Base-by-base conservation (phyloP, 768 basidiomycete species). In the Phanerochaete carnosa region DNA sequence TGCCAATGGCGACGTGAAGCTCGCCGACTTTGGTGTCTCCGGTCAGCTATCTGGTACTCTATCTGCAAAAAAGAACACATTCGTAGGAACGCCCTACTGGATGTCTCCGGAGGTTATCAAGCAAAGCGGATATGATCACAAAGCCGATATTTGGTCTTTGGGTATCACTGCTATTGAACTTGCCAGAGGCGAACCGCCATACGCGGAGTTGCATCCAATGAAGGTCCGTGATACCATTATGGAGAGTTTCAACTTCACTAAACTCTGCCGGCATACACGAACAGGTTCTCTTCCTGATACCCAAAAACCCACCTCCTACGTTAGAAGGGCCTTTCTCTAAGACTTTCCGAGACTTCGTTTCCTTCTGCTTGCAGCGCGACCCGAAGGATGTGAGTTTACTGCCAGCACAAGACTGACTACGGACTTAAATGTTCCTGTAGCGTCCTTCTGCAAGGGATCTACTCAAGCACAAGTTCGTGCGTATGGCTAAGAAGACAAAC, bases 41-140 rank as follows among this genome's bases (percentile, higher is more conserved):
- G 97, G 97, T 29, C 97, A 99, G 69, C 81, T 99, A 29, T 95
- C 92, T 23, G 94, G 94, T 2, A 95, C 92, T 1, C 77, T 95
- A 46, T 92, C 90, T 12, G 92, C 92, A 22, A 94, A 94, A 83
- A 95, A 98, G 84, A 98, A 99, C 68, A 99, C 96, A 0, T 98
- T 95, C 71, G 96, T 96, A 32, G 94, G 94, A 29, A 95, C 96
- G 19, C 96, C 96, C 2, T 99, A 98, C 71, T 99, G 97, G 97
- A 99, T 99, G 97, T 94, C 94, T 7, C 97, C 97, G 6, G 97
- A 99, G 71, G 95, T 98, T 25, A 99, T 99, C 79, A 98, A 98
- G 73, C 97, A 99, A 76, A 96, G 94, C 59, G 97, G 97, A 3
- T 99, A 99, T 75, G 97, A 98, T 69, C 91, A 95, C 73, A 98